These are phyloP conservation scores for Ettlia oleoabundans DNA, from an alignment of 139 green algal genomes.

Conservation along the genomic window DNA sequence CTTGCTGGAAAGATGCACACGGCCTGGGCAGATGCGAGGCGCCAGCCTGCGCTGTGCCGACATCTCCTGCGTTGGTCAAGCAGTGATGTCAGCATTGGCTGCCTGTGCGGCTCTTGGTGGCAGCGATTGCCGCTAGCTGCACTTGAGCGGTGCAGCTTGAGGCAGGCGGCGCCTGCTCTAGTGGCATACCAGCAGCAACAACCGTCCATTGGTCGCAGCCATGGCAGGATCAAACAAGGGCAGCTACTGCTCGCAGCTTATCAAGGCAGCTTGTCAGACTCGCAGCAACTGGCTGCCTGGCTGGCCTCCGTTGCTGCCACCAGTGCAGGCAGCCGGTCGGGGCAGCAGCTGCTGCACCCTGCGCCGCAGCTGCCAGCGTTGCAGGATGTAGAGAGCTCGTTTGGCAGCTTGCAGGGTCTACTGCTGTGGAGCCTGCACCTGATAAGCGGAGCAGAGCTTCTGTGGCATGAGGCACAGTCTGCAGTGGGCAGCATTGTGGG, in stretches of 20 bases:
- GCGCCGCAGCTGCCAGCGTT: neutral
- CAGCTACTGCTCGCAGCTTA: neutral
- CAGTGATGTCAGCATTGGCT: neutral
- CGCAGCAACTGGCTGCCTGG: neutral
- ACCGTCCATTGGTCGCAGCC: neutral
- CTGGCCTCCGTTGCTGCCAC: neutral
- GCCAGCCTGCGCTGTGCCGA: neutral
- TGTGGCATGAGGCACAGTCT: neutral
- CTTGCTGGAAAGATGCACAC: neutral
- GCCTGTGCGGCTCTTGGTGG: constrained; percentile 5
- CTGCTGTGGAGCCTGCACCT: neutral
- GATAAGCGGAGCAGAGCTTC: neutral
- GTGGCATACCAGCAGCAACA: neutral
- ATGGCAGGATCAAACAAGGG: neutral
- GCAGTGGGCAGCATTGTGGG: neutral
- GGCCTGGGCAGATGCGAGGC: neutral
- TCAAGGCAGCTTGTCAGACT: neutral
- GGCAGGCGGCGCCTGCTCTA: neutral
- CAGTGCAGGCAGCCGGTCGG: neutral
- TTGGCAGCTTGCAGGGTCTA: no score
- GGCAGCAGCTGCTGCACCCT: neutral
- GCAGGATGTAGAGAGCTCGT: no score
- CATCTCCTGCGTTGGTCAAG: neutral
- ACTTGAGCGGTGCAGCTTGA: neutral
- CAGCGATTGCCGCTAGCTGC: neutral